Evolutionary conservation across 1,284 basidiomycete species (phyloP), one percentile per base, ranked within the genome.

Genomic region (Moesziomyces aphidis): DNA sequence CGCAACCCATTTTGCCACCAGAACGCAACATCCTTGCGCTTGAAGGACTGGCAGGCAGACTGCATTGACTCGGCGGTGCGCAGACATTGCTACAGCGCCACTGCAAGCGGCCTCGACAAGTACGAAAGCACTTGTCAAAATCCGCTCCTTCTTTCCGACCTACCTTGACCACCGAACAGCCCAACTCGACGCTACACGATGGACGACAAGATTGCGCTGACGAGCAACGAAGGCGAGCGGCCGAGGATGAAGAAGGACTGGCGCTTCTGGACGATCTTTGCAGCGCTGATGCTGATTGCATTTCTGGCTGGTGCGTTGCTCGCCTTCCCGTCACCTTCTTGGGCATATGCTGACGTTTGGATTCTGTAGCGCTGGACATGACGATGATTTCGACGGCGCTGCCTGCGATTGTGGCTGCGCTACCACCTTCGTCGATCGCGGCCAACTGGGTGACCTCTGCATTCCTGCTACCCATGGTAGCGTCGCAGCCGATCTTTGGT

Each of bases 361-460:
- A 9, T 5, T 24, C 3, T 8, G 36, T 24, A 45, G 69, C 69
- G 1, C 53, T 72, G 22, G 69, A 72, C 23, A 72, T 72, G 69
- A 73, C 74, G n/a, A 78, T 78, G 70, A 76, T 78, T 63, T 60
- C 58, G 21, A 77, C 77, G 8, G 71, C 71, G 0, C 45, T 78
- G 3, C 74, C 77, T 1, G 58, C 66, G 19, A 76, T 78, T 42
- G 71, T 71, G 10, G 31, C 44, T 9, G 61, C 55, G 11, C 51
- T 78, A 4, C 77, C 77, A 0, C 13, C 17, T 0, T 68, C 61
- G 8, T 31, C 44, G 4, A 68, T 78, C 21, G 67, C 77, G 1
- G 59, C 60, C 26, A 61, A 69, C 19, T 78, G 77, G 77, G 61
- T 78, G 28, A 77, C 77, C 0, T 73, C 77, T 10, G 55, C 74